phyloP scores from a whole-genome alignment of 2,329 filamentous ascomycete species.

The Penicillium sp. region DNA sequence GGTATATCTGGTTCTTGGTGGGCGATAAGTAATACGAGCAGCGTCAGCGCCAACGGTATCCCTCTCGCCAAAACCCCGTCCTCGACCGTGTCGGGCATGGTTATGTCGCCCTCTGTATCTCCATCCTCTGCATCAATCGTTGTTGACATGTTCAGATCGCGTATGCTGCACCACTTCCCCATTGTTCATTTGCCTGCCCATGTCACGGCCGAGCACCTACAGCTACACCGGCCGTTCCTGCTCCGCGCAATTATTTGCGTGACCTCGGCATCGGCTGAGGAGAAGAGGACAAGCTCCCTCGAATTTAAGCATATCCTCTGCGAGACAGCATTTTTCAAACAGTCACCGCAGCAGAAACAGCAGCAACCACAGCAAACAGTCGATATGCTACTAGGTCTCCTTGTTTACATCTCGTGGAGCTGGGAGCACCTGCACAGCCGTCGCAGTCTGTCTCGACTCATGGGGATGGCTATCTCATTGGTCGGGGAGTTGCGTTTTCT shows the following conservation, averaged over 20 bases:
- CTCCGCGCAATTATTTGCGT: not conserved
- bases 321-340: not conserved
- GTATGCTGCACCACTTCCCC: not conserved
- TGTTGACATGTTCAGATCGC: not conserved
- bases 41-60: not conserved
- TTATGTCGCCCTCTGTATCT: not conserved
- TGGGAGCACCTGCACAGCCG: not conserved
- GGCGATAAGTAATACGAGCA: not conserved
- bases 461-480: not conserved
- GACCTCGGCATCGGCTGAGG: not conserved
- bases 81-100: not conserved
- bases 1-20: not conserved
- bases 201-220: not conserved
- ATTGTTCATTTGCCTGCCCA: not conserved
- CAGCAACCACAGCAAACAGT: not conserved
- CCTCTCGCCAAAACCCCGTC: not conserved
- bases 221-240: not conserved
- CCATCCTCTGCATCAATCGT: not conserved
- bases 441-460: not conserved
- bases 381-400: not conserved
- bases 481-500: not conserved
- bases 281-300: not conserved
- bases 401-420: not conserved
- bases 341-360: not conserved
- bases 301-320: not conserved